Evolutionary conservation across 129 eudicot species (phyloP).

Genomic region (Smallanthus sonchifolius): DNA sequence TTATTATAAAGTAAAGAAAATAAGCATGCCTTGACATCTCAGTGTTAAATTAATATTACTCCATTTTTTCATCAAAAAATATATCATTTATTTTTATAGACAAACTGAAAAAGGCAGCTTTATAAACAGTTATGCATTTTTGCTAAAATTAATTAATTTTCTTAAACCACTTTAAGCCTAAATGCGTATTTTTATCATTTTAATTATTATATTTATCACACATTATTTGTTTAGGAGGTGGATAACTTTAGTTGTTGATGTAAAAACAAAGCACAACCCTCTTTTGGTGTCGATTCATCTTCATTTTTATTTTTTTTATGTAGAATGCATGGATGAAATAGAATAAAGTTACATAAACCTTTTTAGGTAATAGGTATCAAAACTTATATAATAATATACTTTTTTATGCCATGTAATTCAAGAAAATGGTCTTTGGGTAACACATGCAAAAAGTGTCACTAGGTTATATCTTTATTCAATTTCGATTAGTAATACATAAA

Average conservation of each 20-base stretch:
- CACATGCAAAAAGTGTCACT: background rate
- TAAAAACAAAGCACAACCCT: slow-evolving; percentile 23
- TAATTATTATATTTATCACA: background rate
- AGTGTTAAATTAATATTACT: background rate
- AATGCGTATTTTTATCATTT: background rate
- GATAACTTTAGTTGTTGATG: slow-evolving; percentile 14
- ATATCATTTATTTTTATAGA: background rate
- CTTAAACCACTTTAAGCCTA: background rate
- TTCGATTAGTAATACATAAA: background rate
- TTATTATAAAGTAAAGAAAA: background rate
- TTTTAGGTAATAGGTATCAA: background rate
- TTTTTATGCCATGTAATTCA: background rate
- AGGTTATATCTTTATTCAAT: background rate
- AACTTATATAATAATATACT: background rate
- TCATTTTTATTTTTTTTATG: background rate
- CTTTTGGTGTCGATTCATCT: slow-evolving; percentile 3
- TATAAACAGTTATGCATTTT: background rate
- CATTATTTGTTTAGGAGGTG: background rate
- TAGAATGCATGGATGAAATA: background rate
- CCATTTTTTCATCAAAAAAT: background rate
- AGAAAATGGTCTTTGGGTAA: background rate
- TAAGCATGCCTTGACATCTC: background rate
- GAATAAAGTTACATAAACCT: background rate
- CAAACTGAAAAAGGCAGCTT: background rate
- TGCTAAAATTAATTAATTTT: background rate